Conservation (phyloP, 2,329 filamentous ascomycete genomes). For the Penicillium corylophilum region DNA sequence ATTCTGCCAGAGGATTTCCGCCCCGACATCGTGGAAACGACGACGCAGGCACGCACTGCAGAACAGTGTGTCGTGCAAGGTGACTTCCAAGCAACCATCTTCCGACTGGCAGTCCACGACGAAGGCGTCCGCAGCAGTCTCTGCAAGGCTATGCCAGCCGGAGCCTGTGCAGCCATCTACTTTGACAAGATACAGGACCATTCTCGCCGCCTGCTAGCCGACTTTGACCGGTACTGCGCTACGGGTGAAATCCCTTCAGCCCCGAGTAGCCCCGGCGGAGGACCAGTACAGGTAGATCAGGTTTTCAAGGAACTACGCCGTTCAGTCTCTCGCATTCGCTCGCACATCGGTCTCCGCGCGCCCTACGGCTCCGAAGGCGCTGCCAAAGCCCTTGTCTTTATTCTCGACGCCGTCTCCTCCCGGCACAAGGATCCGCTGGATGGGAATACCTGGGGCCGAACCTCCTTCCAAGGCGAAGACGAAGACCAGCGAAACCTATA, state of each 20-base stretch:
- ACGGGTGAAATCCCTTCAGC: constrained; percentile 30
- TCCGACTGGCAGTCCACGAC: constrained; percentile 47
- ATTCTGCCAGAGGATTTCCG: constrained; percentile 45
- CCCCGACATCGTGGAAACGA: constrained; percentile 39
- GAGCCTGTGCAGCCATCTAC: constrained; percentile 44
- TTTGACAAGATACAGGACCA: constrained; percentile 44
- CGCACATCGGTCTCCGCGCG: constrained; percentile 34
- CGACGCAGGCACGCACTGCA: constrained; percentile 32
- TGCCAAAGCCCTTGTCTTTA: constrained; percentile 36
- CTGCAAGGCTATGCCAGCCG: constrained; percentile 43
- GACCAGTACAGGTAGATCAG: constrained; percentile 26
- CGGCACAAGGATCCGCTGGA: constrained; percentile 43
- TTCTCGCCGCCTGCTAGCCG: constrained; percentile 33
- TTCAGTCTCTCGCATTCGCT: constrained; percentile 31
- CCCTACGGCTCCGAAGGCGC: constrained; percentile 40
- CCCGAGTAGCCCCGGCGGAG: constrained; percentile 12
- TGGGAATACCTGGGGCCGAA: constrained; percentile 35
- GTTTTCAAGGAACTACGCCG: constrained; percentile 34
- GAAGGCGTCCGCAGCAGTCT: constrained; percentile 43
- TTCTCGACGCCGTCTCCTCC: constrained; percentile 38
- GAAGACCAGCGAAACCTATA: constrained; percentile 46
- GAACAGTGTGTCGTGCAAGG: constrained; percentile 47
- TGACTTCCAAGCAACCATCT: constrained; percentile 47
- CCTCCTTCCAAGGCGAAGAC: constrained; percentile 36
- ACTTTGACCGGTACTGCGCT: constrained; percentile 43